phyloP scores from a whole-genome alignment of 2,329 filamentous ascomycete species.

The Pseudocercospora eumusae region DNA sequence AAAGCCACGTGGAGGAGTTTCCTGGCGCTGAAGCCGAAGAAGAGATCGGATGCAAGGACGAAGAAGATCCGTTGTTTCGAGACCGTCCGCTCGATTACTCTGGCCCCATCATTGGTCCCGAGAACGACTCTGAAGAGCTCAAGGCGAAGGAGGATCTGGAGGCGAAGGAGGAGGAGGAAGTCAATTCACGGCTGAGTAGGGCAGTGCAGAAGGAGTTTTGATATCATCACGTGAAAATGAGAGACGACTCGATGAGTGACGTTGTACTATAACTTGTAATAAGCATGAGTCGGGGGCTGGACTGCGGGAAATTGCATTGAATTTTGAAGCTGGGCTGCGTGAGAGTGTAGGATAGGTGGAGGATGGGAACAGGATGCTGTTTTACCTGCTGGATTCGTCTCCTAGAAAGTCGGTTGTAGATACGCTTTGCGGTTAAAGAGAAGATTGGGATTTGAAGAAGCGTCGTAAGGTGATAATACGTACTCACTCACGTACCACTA shows the following conservation, averaged over 20 bases:
- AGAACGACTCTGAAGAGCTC: slow-evolving; percentile 2
- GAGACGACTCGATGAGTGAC: neutral
- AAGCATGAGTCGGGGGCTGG: neutral
- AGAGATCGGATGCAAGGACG: neutral
- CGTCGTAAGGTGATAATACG: too few relatives aligned
- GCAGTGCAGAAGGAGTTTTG: neutral
- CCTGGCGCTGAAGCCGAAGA: neutral
- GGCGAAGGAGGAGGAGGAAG: too few relatives aligned
- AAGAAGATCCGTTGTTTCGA: neutral
- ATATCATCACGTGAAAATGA: neutral
- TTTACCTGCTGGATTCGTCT: too few relatives aligned
- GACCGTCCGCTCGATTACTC: neutral
- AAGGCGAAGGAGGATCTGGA: neutral
- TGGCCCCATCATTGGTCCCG: slow-evolving; percentile 1
- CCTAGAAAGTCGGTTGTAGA: too few relatives aligned
- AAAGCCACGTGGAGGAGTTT: neutral
- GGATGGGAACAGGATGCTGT: neutral
- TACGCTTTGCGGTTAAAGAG: too few relatives aligned
- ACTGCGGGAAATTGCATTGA: neutral
- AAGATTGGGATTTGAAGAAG: too few relatives aligned
- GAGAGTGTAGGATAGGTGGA: neutral
- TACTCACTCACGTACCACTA: too few relatives aligned
- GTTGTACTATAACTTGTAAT: neutral
- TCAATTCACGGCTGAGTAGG: neutral
- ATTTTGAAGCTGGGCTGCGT: neutral